Base-by-base conservation (phyloP, 768 basidiomycete species). In the Mycena olivaceomarginata region DNA sequence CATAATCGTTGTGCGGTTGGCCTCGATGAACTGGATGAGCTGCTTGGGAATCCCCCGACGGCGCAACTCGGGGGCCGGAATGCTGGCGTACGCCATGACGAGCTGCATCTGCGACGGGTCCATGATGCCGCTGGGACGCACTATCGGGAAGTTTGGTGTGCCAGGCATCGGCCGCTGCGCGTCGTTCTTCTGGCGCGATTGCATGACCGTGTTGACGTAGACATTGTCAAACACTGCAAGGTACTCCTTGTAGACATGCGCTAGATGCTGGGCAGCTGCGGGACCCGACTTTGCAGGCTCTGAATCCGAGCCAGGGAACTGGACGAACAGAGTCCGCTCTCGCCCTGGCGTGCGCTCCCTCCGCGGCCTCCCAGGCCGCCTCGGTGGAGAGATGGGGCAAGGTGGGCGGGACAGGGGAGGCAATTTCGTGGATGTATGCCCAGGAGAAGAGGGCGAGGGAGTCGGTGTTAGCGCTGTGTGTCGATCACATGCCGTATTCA, bases 241-340 rank as follows among this genome's bases (percentile, higher is more conserved):
- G 77, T 90, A 92, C 45, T 90, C 88, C 70, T 90, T 90, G 84
- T 95, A 95, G 37, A 92, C 87, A 76, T 91, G 88, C 1, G 90
- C 88, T 5, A 96, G 84, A 37, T 92, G 91, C 67, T 89, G 89
- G 0, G 93, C 94, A 41, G 91, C 88, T 31, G 85, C 92, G 2
- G 94, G 94, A 5, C 92, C 93, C 39, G 90, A 89, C 79, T 90
- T 92, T 6, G 91, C 87, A 12, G 94, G 93, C 76, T 94, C 92
- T 5, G 86, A 83, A 1, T 91, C 92, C 13, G 85, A 90, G 5
- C 89, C 93, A 3, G 92, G 92, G 78, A 95, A 94, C 69, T 92
- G 89, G 4, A 93, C 88, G 80, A 93, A 91, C n/a, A n/a, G n/a
- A n/a, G n/a, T n/a, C n/a, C n/a, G n/a, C n/a, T n/a, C n/a, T n/a